Percentiles rank a stretch among this genome's conserved stretches.
Evolutionary conservation across 495 filamentous ascomycete genomes (phyloP).

Genomic region (Penicillium canariense): DNA sequence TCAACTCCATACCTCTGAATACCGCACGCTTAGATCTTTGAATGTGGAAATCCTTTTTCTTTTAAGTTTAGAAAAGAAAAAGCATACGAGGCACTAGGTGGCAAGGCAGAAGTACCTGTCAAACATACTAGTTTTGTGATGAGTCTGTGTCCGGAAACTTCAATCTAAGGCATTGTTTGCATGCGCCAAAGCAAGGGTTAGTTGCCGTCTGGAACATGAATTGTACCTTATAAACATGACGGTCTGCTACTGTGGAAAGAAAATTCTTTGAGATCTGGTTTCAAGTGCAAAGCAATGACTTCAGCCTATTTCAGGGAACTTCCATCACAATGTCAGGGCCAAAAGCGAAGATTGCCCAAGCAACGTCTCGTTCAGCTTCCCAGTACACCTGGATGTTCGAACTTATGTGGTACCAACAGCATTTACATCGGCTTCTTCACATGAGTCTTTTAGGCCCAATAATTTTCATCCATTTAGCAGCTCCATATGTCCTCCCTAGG

Average conservation of each 20-base stretch:
- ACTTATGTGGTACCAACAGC: not conserved
- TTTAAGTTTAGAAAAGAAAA: too few relatives aligned
- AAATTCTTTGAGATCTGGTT: not conserved
- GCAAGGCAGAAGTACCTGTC: too few relatives aligned
- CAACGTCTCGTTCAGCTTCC: not conserved
- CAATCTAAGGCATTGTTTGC: not conserved
- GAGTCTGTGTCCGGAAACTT: too few relatives aligned
- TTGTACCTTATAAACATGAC: not conserved
- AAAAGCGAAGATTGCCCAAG: not conserved
- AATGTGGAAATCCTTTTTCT: too few relatives aligned
- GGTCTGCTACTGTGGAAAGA: not conserved
- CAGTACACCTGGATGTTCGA: not conserved
- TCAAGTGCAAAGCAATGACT: not conserved
- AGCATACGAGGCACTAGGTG: too few relatives aligned
- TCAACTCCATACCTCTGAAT: too few relatives aligned
- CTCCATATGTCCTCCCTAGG: not conserved
- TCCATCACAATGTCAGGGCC: not conserved
- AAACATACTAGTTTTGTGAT: too few relatives aligned
- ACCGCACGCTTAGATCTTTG: too few relatives aligned
- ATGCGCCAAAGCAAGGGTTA: not conserved
- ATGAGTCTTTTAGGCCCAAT: not conserved
- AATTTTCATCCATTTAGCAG: not conserved
- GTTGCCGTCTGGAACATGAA: not conserved
- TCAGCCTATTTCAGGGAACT: not conserved
- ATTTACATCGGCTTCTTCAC: not conserved